phyloP scores from a whole-genome alignment of 108 stramenopile species.

The Aurantiochytrium sp. region DNA sequence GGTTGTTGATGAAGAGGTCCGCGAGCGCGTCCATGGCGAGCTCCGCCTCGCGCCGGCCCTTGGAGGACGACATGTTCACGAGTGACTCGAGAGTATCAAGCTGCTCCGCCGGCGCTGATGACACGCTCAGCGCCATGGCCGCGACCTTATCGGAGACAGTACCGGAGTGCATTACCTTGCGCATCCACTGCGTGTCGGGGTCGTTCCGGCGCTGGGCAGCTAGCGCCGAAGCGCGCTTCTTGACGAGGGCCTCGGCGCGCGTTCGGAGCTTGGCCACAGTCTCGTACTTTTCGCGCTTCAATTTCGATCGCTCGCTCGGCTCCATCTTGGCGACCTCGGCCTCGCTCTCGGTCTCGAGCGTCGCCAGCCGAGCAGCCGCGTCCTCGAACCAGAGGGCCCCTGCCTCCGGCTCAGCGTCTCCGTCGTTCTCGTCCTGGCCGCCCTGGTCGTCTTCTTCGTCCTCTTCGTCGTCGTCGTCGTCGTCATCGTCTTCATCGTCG shows the following conservation, averaged over 20 bases:
- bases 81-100: slow-evolving; percentile 10
- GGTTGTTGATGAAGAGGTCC: slow-evolving; percentile 33
- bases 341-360: not conserved
- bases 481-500: not conserved
- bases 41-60: slow-evolving; percentile 5
- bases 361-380: not conserved
- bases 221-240: not conserved
- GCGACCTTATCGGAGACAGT: slow-evolving; percentile 37
- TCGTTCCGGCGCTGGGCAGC: not conserved
- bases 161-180: slow-evolving; percentile 25
- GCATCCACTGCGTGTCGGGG: slow-evolving; percentile 29
- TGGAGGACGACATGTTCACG: slow-evolving; percentile 20
- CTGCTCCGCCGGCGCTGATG: slow-evolving; percentile 6
- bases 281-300: not conserved
- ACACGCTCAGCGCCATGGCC: slow-evolving; percentile 31
- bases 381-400: not conserved
- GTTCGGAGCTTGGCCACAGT: not conserved
- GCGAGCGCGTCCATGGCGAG: slow-evolving; percentile 31
- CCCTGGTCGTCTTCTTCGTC: not conserved
- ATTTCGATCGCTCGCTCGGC: not conserved
- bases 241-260: not conserved
- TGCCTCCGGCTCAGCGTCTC: not conserved
- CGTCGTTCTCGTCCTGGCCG: not conserved
- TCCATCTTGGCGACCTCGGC: not conserved
- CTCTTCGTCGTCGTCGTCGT: not conserved